Evolutionary conservation across 1,284 basidiomycete species (phyloP).

Genomic region (Trichosporon ovoides): DNA sequence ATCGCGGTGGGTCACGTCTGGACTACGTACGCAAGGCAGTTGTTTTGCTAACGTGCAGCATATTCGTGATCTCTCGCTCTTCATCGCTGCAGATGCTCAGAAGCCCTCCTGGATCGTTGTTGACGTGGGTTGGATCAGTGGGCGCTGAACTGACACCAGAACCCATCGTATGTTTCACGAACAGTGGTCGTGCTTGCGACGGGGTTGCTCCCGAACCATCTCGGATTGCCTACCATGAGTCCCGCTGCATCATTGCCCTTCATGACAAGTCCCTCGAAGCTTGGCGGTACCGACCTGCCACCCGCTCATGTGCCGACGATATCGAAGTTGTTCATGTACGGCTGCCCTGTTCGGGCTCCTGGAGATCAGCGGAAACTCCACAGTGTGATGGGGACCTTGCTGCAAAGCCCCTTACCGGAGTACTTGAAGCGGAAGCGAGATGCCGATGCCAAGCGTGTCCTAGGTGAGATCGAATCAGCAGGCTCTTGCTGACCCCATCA

Average conservation of each 20-base stretch:
- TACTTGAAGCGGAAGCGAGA: conserved; percentile 63
- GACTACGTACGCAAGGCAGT: no score
- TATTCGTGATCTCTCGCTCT: conserved; percentile 73
- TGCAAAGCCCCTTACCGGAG: conserved; percentile 69
- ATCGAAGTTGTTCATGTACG: conserved; percentile 76
- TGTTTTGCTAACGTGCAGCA: conserved; percentile 55
- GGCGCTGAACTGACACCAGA: conserved; percentile 51
- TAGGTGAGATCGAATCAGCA: conserved; percentile 25
- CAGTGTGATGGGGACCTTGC: conserved; percentile 73
- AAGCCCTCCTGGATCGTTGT: conserved; percentile 76
- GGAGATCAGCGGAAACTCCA: conserved; percentile 78
- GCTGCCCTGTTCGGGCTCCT: conserved; percentile 80
- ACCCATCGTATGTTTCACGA: conserved; percentile 64
- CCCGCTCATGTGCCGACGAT: conserved; percentile 62
- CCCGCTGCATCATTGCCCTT: conserved; percentile 55
- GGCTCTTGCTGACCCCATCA: conserved; percentile 8
- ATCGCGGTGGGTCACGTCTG: conserved; percentile 61
- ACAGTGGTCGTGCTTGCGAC: conserved; percentile 73
- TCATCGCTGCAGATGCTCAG: conserved; percentile 72
- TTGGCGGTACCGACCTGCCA: conserved; percentile 29
- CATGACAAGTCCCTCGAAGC: conserved; percentile 56
- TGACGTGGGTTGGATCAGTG: conserved; percentile 55
- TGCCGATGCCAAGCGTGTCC: conserved; percentile 46
- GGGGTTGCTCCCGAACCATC: conserved; percentile 65
- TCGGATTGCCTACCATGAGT: conserved; percentile 59